Percentiles rank a stretch among this genome's conserved stretches.
These are phyloP conservation scores for Exophiala viscosa DNA, from an alignment of 2,329 filamentous ascomycete genomes.

Conservation along the genomic window DNA sequence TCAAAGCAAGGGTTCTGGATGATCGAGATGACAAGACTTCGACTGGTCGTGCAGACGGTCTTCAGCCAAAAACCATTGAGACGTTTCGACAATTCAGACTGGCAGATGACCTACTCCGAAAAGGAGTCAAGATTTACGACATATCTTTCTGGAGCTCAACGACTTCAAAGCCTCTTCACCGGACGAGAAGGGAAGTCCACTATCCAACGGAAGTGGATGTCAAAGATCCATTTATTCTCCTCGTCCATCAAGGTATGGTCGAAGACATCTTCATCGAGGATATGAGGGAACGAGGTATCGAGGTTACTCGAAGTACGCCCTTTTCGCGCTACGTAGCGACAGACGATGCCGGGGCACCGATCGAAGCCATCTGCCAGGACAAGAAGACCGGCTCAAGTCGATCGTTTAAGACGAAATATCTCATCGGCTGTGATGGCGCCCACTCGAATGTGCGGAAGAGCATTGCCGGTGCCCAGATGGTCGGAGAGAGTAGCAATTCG, in stretches of 20 bases:
- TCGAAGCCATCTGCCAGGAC: conserved; percentile 43
- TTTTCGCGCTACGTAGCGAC: conserved; percentile 56
- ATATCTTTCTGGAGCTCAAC: conserved; percentile 63
- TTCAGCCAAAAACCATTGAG: conserved; percentile 76
- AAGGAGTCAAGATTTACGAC: conserved; percentile 68
- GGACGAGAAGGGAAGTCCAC: conserved; percentile 64
- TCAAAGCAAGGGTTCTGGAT: conserved; percentile 64
- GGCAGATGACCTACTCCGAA: conserved; percentile 64
- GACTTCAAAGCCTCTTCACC: conserved; percentile 50
- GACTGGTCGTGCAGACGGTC: conserved; percentile 66
- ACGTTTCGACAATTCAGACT: conserved; percentile 69
- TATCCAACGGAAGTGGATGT: conserved; percentile 55
- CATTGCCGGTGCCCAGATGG: conserved; percentile 51
- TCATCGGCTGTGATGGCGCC: conserved; percentile 70
- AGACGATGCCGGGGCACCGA: conserved; percentile 34
- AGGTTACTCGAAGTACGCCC: conserved; percentile 61
- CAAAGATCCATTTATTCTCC: conserved; percentile 52
- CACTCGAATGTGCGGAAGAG: conserved; percentile 66
- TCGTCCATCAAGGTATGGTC: conserved; percentile 70
- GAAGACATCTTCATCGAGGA: conserved; percentile 69
- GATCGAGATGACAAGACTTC: conserved; percentile 65
- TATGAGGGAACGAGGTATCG: conserved; percentile 59
- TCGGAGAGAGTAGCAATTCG: conserved; percentile 51
- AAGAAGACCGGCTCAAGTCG: conserved; percentile 35
- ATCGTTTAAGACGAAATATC: conserved; percentile 56